Evolutionary conservation across 768 basidiomycete species (phyloP).

Genomic region (Podaxis pistillaris): DNA sequence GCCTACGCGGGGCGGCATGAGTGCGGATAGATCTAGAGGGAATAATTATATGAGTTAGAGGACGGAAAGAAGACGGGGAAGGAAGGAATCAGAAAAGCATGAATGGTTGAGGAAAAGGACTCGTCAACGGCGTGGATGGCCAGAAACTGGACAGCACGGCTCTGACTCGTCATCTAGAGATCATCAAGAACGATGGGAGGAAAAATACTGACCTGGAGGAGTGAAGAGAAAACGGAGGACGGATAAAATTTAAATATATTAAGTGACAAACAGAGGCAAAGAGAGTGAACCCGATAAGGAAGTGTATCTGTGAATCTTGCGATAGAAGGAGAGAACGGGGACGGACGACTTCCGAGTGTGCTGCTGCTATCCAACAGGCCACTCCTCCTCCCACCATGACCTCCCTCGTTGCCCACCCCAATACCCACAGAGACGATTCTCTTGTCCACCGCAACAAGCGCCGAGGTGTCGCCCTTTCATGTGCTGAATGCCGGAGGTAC

Average conservation of each 20-base stretch:
- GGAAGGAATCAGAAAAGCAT: conserved; percentile 75
- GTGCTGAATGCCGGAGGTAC: conserved; percentile 70
- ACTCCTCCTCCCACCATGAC: conserved; percentile 23
- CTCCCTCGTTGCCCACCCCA: conserved; percentile 24
- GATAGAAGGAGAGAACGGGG: conserved; percentile 15
- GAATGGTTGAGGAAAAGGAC: conserved; percentile 75
- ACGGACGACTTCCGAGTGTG: conserved; percentile 7
- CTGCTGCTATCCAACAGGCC: conserved; percentile 9
- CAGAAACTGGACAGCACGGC: conserved; percentile 57
- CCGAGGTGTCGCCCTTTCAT: conserved; percentile 55
- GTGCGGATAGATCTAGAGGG: conserved; percentile 14
- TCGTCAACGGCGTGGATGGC: conserved; percentile 59
- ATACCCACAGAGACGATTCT: conserved; percentile 25
- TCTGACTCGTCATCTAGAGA: conserved; percentile 82
- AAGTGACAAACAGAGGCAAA: conserved; percentile 27
- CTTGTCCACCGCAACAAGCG: conserved; percentile 45
- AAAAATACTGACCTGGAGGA: conserved; percentile 15
- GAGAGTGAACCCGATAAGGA: conserved; percentile 13
- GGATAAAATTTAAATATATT: conserved; percentile 16
- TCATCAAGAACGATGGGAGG: conserved; percentile 32
- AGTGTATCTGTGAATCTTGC: conserved; percentile 12
- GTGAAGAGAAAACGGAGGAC: conserved; percentile 12
- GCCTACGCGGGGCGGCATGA: conserved; percentile 49
- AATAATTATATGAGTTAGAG: conserved; percentile 21
- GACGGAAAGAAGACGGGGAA: conserved; percentile 19